Evolutionary conservation across 2,329 filamentous ascomycete species (phyloP).

Genomic region (Neobulgaria alba): DNA sequence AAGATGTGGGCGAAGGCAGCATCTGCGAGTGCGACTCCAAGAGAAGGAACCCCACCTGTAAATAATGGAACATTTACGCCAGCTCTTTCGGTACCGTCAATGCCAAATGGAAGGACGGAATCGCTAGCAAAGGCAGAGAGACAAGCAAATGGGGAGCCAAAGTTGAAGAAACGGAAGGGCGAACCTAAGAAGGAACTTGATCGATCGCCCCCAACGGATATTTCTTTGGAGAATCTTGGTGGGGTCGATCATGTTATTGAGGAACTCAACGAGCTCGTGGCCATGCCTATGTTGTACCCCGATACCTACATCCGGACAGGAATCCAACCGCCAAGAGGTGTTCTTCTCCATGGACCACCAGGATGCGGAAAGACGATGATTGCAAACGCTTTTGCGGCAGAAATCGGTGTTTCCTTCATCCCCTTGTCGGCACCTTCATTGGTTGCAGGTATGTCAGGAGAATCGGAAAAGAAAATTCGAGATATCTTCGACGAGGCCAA

Average conservation of each 20-base stretch:
- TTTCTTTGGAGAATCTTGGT: constrained; percentile 64
- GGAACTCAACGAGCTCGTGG: constrained; percentile 61
- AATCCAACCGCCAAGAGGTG: constrained; percentile 62
- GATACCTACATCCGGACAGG: constrained; percentile 57
- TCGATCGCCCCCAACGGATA: constrained; percentile 55
- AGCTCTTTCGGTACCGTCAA: constrained; percentile 15
- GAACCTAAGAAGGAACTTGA: constrained; percentile 44
- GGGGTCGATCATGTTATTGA: constrained; percentile 66
- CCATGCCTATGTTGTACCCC: constrained; percentile 62
- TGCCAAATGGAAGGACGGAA: constrained; percentile 18
- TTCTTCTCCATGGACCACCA: constrained; percentile 73
- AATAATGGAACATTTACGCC: constrained; percentile 11
- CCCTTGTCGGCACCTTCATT: constrained; percentile 75
- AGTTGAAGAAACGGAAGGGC: constrained; percentile 55
- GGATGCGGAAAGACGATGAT: constrained; percentile 84
- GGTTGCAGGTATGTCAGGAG: constrained; percentile 80
- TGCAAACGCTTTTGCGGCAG: constrained; percentile 69
- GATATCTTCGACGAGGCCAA: constrained; percentile 86
- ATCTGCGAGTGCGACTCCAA: constrained; percentile 17
- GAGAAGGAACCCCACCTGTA: constrained; percentile 14
- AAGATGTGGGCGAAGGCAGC: constrained; percentile 43
- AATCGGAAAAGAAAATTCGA: constrained; percentile 78
- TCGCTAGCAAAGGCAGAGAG: constrained; percentile 36
- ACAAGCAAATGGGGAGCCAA: constrained; percentile 56
- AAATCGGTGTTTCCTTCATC: constrained; percentile 69